Evolutionary conservation across 129 eudicot species (phyloP).

Genomic region (Smallanthus sonchifolius): DNA sequence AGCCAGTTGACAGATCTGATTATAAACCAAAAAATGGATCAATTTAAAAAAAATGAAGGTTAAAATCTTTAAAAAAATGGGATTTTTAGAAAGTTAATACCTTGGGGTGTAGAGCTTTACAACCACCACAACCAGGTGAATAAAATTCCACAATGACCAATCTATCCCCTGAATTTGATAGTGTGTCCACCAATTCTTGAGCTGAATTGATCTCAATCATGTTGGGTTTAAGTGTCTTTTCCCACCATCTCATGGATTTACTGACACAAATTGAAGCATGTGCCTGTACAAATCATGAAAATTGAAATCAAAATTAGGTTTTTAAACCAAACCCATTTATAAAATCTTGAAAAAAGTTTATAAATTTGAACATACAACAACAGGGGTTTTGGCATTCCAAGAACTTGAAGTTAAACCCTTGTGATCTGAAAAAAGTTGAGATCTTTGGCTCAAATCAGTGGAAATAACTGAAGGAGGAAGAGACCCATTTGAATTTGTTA

Average conservation of each 20-base stretch:
- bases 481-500: conserved; percentile 33
- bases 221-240: conserved; percentile 78
- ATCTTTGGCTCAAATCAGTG: conserved; percentile 32
- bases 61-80: neutral
- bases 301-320: neutral
- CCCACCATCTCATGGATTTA: conserved; percentile 83
- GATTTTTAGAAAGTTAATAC: conserved; percentile 27
- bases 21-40: neutral
- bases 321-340: neutral
- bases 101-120: conserved; percentile 94
- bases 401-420: conserved; percentile 26
- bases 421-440: conserved; percentile 41
- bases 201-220: conserved; percentile 91
- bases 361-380: conserved; percentile 43
- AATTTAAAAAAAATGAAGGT: neutral
- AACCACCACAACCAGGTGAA: conserved; percentile 99
- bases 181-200: conserved; percentile 56
- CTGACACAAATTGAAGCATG: conserved; percentile 54
- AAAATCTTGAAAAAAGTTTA: neutral
- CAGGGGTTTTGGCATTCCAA: conserved; percentile 43
- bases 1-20: conserved; percentile 83
- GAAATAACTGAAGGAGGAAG: conserved; percentile 26
- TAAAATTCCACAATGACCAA: conserved; percentile 75
- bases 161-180: conserved; percentile 63
- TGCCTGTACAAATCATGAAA: conserved; percentile 32